phyloP scores from a whole-genome alignment of 73 alveolate species.

The Paramecium primaurelia region DNA sequence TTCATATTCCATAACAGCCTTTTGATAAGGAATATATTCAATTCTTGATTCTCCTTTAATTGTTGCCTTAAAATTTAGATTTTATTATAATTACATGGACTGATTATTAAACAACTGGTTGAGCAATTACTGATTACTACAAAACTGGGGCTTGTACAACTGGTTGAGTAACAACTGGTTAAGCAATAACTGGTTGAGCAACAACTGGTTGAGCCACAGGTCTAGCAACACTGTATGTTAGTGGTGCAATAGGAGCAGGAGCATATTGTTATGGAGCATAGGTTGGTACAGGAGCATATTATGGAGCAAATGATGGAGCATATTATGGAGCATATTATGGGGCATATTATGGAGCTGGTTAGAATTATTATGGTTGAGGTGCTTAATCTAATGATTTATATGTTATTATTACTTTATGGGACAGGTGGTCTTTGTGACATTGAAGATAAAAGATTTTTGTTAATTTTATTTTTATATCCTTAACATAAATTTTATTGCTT shows the following conservation, averaged over 20 bases:
- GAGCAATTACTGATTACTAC: not conserved
- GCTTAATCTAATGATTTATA: not conserved
- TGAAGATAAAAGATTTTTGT: not conserved
- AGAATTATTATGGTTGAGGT: not conserved
- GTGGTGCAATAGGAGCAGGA: constrained; percentile 22
- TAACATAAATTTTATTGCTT: not conserved
- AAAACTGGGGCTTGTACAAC: not conserved
- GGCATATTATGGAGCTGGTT: not conserved
- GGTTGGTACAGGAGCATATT: not conserved
- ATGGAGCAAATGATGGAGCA: not conserved
- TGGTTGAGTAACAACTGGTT: not conserved
- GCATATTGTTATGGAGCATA: not conserved
- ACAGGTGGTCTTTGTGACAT: constrained; percentile 31
- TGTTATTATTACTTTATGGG: not conserved
- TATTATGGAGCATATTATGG: not conserved
- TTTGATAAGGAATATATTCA: constrained; percentile 54
- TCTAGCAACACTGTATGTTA: constrained; percentile 38
- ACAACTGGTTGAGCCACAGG: constrained; percentile 24
- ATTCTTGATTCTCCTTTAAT: constrained; percentile 65
- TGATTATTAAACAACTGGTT: not conserved
- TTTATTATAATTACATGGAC: not conserved
- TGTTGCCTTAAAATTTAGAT: not conserved
- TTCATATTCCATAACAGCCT: constrained; percentile 58
- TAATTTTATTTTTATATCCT: not conserved
- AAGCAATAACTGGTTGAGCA: not conserved